Base-by-base conservation (phyloP, 441 rosid genomes). In the Corymbia citriodora region DNA sequence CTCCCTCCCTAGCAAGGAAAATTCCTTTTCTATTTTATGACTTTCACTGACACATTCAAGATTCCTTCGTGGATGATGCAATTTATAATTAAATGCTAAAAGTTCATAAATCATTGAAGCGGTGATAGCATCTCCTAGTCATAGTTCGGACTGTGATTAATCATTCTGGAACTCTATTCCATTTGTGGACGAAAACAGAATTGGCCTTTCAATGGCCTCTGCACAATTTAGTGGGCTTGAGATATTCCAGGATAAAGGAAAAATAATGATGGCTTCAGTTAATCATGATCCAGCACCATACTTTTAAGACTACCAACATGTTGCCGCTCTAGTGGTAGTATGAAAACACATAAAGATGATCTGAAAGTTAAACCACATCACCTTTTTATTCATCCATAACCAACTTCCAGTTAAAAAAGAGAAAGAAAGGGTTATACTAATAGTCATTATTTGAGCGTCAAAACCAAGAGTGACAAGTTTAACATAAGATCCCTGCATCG, bases 21-120 rank as follows among this genome's bases (percentile, higher is more conserved):
- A 0, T 36, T 21, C 25, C 16, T 0, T 72, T 21, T 0, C 1
- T 36, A 10, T 5, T 10, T 36, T 3, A 16, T 31, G 82, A 72
- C 8, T 72, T 40, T 10, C 82, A 1, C 29, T 10, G 49, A 72
- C 36, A 72, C 82, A 72, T 72, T 72, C 0, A 72, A 36, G 27
- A 2, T 40, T 2, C 0, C 5, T 36, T 72, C 49, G 21, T 72
- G 83, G 83, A 36, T 2, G 29, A 36, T 19, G 49, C 50, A 72
- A 36, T 10, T 19, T 49, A 27, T 19, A 72, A 72, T 72, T 17
- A 72, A 72, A 10, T 33, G 15, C 82, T 19, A 72, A 19, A 72
- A 19, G 2, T 36, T 36, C 0, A 36, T 36, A 9, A 72, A 72
- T 36, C 82, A 36, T 72, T 3, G 16, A 72, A 72, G 49, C 9